A percentile compares a stretch with the other conserved stretches of the same genome.
Evolutionary conservation across 176 grass and related monocot genomes (phyloP).

Genomic region (Hordeum vulgare): MorexV3_pseudomolecules_assembly NC_058522.1:468401081-468401580

Average conservation of each 20-base stretch:
- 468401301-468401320: slow-evolving; percentile 14
- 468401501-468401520: background rate
- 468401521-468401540: background rate
- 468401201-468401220: slow-evolving; percentile 83
- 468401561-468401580: background rate
- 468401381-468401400: background rate
- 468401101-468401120: background rate
- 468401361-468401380: slow-evolving; percentile 2
- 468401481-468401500: background rate
- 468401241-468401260: slow-evolving; percentile 60
- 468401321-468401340: background rate
- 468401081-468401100: background rate
- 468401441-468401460: background rate
- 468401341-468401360: background rate
- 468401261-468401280: slow-evolving; percentile 21
- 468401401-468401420: background rate
- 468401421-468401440: background rate
- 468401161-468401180: slow-evolving; percentile 10
- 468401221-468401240: slow-evolving; percentile 72
- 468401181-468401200: slow-evolving; percentile 54
- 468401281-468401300: slow-evolving; percentile 30
- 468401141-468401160: background rate
- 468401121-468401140: background rate
- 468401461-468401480: background rate
- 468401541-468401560: background rate